Conservation (phyloP, 371 early-diverging fungal species). For the Batkoa obscura region DNA sequence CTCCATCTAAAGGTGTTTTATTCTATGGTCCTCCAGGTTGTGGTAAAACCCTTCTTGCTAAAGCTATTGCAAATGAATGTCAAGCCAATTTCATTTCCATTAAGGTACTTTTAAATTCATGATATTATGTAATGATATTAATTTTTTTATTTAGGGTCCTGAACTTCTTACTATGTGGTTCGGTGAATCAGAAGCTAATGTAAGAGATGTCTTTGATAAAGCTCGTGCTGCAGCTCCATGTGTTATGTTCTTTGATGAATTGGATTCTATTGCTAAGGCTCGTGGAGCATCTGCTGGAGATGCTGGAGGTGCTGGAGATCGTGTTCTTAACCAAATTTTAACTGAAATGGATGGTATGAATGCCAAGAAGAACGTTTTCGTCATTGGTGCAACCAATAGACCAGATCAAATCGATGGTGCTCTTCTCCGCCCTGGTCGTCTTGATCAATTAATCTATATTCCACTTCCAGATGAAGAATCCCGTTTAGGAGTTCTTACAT, state of each 20-base stretch:
- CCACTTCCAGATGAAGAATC: constrained; percentile 92
- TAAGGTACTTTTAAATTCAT: no score
- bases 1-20: constrained; percentile 97
- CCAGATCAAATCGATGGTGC: constrained; percentile 96
- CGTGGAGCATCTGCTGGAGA: constrained; percentile 78
- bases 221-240: constrained; percentile 99
- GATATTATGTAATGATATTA: no score
- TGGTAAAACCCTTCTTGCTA: constrained; percentile 99
- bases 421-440: constrained; percentile 95
- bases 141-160: no score
- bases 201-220: constrained; percentile 99
- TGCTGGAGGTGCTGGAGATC: constrained; percentile 94
- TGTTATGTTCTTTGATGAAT: constrained; percentile 99
- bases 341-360: constrained; percentile 99
- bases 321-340: constrained; percentile 98
- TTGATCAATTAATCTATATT: constrained; percentile 99
- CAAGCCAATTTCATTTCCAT: constrained; percentile 99
- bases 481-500: constrained; percentile 74
- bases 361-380: constrained; percentile 98
- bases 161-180: constrained; percentile 99
- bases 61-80: constrained; percentile 99
- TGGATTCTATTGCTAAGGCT: constrained; percentile 98
- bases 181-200: constrained; percentile 99
- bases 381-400: constrained; percentile 99
- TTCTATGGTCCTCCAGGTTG: constrained; percentile 99